Conservation (phyloP, 306 rosid species). For the Quercus variabilis region DNA sequence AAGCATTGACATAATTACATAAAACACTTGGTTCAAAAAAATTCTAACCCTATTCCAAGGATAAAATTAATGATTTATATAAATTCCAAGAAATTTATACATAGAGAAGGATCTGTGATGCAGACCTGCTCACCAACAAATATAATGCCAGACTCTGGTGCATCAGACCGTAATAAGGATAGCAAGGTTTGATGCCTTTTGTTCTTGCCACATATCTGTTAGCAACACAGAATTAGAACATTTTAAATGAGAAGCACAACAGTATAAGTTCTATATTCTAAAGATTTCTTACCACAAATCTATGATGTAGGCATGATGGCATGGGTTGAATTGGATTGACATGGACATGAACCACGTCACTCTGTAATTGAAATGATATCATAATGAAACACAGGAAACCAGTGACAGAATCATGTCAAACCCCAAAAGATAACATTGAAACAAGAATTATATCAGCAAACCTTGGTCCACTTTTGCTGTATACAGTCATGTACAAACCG, state of each 20-base stretch:
- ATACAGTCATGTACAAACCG: constrained; percentile 75
- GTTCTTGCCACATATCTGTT: constrained; percentile 53
- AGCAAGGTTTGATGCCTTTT: constrained; percentile 60
- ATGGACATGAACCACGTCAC: constrained; percentile 76
- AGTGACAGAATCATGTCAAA: not conserved
- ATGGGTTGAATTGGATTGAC: constrained; percentile 76
- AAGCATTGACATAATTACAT: constrained; percentile 1
- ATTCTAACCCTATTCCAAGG: not conserved
- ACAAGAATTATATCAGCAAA: constrained; percentile 27
- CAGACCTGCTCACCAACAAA: constrained; percentile 80
- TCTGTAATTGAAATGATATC: constrained; percentile 40
- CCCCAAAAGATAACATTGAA: constrained; percentile 16
- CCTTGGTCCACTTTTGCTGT: constrained; percentile 99
- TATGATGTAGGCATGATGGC: constrained; percentile 74
- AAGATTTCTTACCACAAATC: constrained; percentile 63
- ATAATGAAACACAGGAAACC: not conserved
- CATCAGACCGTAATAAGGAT: constrained; percentile 62
- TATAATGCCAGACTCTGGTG: constrained; percentile 70
- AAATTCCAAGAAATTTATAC: not conserved
- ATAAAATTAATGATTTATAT: constrained; percentile 13
- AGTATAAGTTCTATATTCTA: not conserved
- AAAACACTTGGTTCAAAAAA: not conserved
- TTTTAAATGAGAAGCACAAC: constrained; percentile 6
- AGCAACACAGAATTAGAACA: constrained; percentile 28
- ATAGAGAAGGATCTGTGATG: constrained; percentile 27